Base-by-base conservation (phyloP, 2,329 filamentous ascomycete genomes). In the Fusarium torulosum region DNA sequence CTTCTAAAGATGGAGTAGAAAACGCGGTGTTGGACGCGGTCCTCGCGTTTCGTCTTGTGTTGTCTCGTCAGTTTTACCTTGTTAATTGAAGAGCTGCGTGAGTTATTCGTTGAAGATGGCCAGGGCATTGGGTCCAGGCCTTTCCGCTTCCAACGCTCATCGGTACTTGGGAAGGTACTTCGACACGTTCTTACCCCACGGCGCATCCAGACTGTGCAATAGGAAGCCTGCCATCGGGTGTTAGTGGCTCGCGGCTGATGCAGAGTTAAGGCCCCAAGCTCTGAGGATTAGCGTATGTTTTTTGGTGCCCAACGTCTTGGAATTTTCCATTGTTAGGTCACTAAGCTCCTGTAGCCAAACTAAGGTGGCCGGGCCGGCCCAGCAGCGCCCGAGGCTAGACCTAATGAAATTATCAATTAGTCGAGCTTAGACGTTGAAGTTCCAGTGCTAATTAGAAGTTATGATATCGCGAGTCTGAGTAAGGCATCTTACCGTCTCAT, bases 261-360 rank as follows among this genome's bases (percentile, higher is more conserved):
- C 71, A 73, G 58, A 62, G 51, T 53, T 66, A 68, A 59, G 52
- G 59, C 59, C 53, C 52, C 54, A 63, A 59, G 54, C 53, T 59
- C 62, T 71, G 64, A 60, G 56, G 53, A 64, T 47, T 71, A 73
- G 71, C 71, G 68, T 71, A 62, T 62, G 66, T 64, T 53, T 63
- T 66, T 73, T 74, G 72, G 63, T 74, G 72, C 72, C 72, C 72
- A 74, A 74, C 70, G 59, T 63, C 65, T 63, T 56, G 51, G 47
- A 57, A 46, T 41, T 45, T 53, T 64, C 41, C 37, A 63, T 42
- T 44, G 37, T 67, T 71, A 53, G 67, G 66, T 49, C 33, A 37
- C 60, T 66, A 66, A 55, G 60, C 59, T 57, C 59, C 54, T 53
- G 27, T 37, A 52, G 59, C 42, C 56, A 61, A 63, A 51, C 59